Conservation (phyloP, 2,329 filamentous ascomycete species). For the Bimuria novae-zelandiae region DNA sequence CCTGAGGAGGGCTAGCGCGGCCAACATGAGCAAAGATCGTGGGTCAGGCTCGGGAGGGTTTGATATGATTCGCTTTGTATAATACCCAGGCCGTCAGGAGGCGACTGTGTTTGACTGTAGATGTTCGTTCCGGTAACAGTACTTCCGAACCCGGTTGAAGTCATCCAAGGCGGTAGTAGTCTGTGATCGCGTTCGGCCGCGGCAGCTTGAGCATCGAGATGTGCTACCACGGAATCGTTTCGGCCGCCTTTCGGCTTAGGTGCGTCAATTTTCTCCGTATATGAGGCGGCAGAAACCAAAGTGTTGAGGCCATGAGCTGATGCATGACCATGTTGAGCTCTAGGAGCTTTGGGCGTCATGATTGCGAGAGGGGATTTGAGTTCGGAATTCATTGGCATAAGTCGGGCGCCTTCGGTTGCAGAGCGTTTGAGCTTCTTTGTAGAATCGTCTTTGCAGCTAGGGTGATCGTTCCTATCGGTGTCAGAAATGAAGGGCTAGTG, state of each 20-base stretch:
- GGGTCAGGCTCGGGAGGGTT: conserved; percentile 1
- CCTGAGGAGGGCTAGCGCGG: neutral
- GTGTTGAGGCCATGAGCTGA: conserved; percentile 18
- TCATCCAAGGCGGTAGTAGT: conserved; percentile 6
- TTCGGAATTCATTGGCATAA: neutral
- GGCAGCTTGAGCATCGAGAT: conserved; percentile 27
- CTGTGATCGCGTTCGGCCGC: conserved; percentile 20
- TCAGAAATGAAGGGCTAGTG: neutral
- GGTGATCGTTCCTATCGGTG: conserved; percentile 29
- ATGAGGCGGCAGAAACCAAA: conserved; percentile 31
- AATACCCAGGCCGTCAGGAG: neutral
- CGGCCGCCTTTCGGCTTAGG: conserved; percentile 26
- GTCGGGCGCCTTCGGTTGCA: neutral
- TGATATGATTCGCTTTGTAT: neutral
- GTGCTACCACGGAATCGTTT: conserved; percentile 27
- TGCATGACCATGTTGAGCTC: conserved; percentile 4
- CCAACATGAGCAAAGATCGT: neutral
- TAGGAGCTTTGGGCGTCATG: conserved; percentile 11
- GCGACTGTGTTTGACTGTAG: neutral
- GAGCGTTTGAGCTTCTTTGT: neutral
- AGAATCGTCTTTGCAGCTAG: conserved; percentile 28
- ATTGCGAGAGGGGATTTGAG: conserved; percentile 12
- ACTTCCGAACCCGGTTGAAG: neutral
- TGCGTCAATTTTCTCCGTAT: conserved; percentile 29
- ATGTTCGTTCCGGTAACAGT: neutral